These are phyloP conservation scores for Spergularia marina DNA, from an alignment of 148 eudicot genomes.

Conservation along the genomic window DNA sequence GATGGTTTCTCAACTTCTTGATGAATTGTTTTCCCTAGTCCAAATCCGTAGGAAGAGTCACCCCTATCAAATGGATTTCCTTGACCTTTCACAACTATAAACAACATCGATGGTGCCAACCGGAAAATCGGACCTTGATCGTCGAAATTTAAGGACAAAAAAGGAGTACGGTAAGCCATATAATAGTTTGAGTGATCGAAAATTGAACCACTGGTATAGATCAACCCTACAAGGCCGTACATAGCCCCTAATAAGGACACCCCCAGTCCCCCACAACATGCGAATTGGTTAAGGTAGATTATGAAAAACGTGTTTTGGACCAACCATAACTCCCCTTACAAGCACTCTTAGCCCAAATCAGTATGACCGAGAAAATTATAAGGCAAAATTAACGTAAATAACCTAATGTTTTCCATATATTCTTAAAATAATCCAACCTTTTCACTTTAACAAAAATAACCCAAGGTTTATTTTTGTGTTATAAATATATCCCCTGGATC, in stretches of 20 bases:
- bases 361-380: constrained; percentile 49
- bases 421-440: too few species aligned
- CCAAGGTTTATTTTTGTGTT: too few species aligned
- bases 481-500: too few species aligned
- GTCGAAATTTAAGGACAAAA: constrained; percentile 61
- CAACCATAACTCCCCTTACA: constrained; percentile 68
- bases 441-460: too few species aligned
- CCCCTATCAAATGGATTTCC: constrained; percentile 1
- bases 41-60: constrained; percentile 30
- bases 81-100: too few species aligned
- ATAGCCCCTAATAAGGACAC: constrained; percentile 59
- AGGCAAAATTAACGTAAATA: too few species aligned
- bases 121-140: constrained; percentile 36
- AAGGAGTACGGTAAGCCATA: constrained; percentile 57
- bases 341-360: constrained; percentile 60
- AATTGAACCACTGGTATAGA: constrained; percentile 54
- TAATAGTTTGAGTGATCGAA: constrained; percentile 55
- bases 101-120: neutral
- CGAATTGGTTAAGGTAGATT: constrained; percentile 55
- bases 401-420: too few species aligned
- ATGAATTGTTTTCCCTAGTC: constrained; percentile 27
- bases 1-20: constrained; percentile 27
- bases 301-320: constrained; percentile 72
- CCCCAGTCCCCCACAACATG: constrained; percentile 52
- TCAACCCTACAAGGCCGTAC: constrained; percentile 58